Conservation (phyloP, 2,329 filamentous ascomycete species). For the Penicillium psychrosexuale region DNA sequence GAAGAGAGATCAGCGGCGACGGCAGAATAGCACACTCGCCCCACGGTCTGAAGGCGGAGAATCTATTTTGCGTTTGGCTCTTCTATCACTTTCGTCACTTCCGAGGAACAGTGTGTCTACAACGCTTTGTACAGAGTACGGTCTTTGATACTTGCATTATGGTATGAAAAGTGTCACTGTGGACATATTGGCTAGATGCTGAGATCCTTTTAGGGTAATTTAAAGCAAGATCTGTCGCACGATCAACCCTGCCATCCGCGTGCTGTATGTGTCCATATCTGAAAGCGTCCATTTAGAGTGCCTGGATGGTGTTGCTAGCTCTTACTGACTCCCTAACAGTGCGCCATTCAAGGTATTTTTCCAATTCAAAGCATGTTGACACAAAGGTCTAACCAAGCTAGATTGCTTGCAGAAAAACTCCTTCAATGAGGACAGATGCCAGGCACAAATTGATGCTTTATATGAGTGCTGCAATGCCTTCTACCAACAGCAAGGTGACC, state of each 20-base stretch:
- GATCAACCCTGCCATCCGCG: constrained; percentile 81
- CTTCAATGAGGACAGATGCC: constrained; percentile 83
- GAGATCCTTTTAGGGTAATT: constrained; percentile 30
- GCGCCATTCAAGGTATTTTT: constrained; percentile 78
- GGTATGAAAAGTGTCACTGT: constrained; percentile 2
- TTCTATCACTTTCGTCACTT: constrained; percentile 11
- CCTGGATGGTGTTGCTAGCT: background rate
- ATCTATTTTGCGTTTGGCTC: constrained; percentile 38
- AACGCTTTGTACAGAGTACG: background rate
- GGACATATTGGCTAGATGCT: background rate
- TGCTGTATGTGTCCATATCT: constrained; percentile 58
- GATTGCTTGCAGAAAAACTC: constrained; percentile 80
- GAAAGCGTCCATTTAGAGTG: background rate
- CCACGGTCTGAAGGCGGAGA: constrained; percentile 30
- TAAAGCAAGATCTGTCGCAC: constrained; percentile 68
- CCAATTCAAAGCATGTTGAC: background rate
- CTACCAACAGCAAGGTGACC: constrained; percentile 74
- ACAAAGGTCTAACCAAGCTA: constrained; percentile 37
- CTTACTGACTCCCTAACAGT: constrained; percentile 51
- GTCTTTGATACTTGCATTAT: constrained; percentile 7
- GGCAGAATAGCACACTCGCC: constrained; percentile 25
- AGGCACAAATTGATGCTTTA: constrained; percentile 71
- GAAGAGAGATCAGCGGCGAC: constrained; percentile 31
- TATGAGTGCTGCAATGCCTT: constrained; percentile 93
- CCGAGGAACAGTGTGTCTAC: background rate